Evolutionary conservation across 345 rosid species (phyloP), one percentile per base, ranked within the genome.

Genomic region (Erucastrum elatum): DNA sequence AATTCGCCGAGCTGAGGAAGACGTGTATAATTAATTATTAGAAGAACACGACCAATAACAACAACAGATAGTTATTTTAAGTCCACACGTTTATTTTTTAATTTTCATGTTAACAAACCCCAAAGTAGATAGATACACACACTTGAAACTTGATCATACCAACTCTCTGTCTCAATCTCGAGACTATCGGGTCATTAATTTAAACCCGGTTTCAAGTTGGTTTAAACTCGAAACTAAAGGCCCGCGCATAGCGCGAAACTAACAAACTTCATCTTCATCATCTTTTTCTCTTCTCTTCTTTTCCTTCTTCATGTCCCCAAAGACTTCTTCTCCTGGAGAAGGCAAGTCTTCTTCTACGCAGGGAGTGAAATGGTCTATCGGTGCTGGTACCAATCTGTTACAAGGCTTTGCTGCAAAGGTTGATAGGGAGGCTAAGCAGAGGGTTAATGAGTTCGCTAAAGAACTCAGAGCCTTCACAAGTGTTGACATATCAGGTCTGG

Each of bases 401-500:
- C 90, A 93, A 4, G 87, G 88, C 33, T 80, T 86, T 29, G 79
- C 87, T 74, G 90, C 90, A 66, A 92, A 90, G 84, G 64, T 90
- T 82, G 90, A 88, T 79, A 81, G 88, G 33, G 91, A 91, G 64
- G 81, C 92, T 39, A 94, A 89, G 85, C 91, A 83, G 87, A 91
- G 85, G 77, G 94, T 94, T 72, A 90, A 91, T 80, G 95, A 88
- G 76, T 91, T 92, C 69, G 88, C 97, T 31, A 90, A 87, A 80
- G 91, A 91, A 80, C 92, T 94, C 6, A 84, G 94, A 82, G 41
- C 89, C 2, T 94, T 90, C 73, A 82, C 89, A 77, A 80, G 82
- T 70, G 93, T 92, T 82, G 98, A 94, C 90, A 88, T 94, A 94
- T 88, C 98, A 86, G 98, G 98, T 39, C 46, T 92, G 87, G 31